Base-by-base conservation (phyloP, 805 yeast genomes). In the Cyberlindnera euphorbiiphila region DNA sequence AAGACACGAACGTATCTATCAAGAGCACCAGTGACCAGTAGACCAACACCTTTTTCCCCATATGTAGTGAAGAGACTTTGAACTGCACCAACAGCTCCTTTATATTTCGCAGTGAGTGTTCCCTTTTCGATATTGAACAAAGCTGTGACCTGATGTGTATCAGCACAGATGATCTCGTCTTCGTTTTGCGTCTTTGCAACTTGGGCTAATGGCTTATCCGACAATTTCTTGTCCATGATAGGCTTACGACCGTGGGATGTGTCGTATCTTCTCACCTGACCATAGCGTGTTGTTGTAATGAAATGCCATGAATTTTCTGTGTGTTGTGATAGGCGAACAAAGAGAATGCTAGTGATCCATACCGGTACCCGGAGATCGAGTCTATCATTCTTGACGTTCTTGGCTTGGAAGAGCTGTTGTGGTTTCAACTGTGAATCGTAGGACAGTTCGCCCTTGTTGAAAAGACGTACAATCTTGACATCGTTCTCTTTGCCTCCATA, bases 401-500 rank as follows among this genome's bases (percentile, higher is more conserved):
- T 84, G 3, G 83, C 95, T 47, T 72, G 69, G 71, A 83, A 89
- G 5, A 82, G 43, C 1, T 57, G 47, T 16, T 59, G 53, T 43
- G 60, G 49, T 31, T 54, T 37, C 16, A 48, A 15, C 6, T 58
- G 51, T 4, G 49, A 43, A 11, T 52, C 26, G 14, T 60, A 57
- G n/a, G 58, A 36, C 1, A 41, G 34, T 4, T 41, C 24, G 8
- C 14, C 27, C 6, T 31, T 16, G 4, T 29, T 18, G 20, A 44
- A 38, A 11, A 40, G 34, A 19, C 45, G 41, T 9, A 73, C 57
- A 15, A 81, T 61, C 35, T 73, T 74, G 5, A 85, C 62, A 56
- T 85, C 89, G 42, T 78, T 78, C 50, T 88, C 94, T 53, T 85
- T 76, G 20, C 98, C 98, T 24, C 97, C 97, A 51, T 67, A 75